Evolutionary conservation across 139 green algal genomes (phyloP), one percentile per base, ranked within the genome.

Genomic region (Chlamydomonas schloesseri): DNA sequence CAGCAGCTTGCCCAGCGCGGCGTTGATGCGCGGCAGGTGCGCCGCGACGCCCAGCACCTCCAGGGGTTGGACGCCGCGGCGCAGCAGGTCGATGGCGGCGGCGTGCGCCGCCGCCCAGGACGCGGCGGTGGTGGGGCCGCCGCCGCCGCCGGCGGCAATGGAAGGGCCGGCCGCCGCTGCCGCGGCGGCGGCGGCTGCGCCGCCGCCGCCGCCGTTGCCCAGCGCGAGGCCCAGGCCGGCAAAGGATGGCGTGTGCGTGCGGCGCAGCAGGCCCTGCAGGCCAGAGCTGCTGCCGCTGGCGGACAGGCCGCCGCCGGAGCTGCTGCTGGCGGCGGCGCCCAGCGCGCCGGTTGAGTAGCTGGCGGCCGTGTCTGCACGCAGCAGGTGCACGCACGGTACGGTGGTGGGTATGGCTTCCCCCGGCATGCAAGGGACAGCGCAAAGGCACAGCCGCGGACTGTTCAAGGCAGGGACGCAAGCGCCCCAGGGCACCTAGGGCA

Each of bases 31-130:
- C 0, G 86, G 80, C 58, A 89, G 73, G 21, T 93, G 64, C 31
- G 87, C 62, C 3, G 68, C 37, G 2, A 94, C 82, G 34, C 90
- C 91, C 50, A 94, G 91, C 17, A 91, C 80, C 23, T 94, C 91
- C 75, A 97, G 82, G 0, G 93, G 93, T 65, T 94, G 89, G 29
- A 89, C 33, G 15, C 92, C 91, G 36, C 65, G 36, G 23, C 92
- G 88, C 24, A 95, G 65, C 34, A 97, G 85, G 3, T 91, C 83
- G 58, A 94, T 83, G 24, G 65, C 80, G 31, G 67, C 34, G 42
- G 37, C 78, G 26, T 53, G 42, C 28, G 64, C 78, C 29, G n/a
- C 65, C 21, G 62, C 28, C 26, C 17, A 69, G 26, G 62, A 31
- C 17, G 62, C 26, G 62, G 62, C 26, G 62, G 28, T 18, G 62